Percentiles rank a stretch among this genome's conserved stretches.
Evolutionary conservation across 2,329 filamentous ascomycete species (phyloP).

Genomic region (Colletotrichum costaricense): DNA sequence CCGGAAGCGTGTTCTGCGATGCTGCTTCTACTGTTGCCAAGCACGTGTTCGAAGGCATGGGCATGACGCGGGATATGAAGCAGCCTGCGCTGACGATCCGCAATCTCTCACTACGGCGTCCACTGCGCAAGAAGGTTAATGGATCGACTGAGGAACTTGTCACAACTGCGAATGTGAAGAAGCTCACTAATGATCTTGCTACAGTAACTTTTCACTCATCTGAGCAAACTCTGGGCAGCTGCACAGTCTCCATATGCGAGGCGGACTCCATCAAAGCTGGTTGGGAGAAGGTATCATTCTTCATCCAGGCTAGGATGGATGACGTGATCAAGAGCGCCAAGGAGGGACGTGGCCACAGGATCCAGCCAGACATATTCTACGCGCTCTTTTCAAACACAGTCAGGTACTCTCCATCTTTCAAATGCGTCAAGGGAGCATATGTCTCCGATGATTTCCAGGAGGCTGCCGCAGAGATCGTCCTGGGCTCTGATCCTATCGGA

Average conservation of each 20-base stretch:
- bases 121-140: background rate
- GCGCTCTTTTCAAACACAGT: too few relatives aligned
- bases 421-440: too few relatives aligned
- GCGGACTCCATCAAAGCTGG: background rate
- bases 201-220: background rate
- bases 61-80: background rate
- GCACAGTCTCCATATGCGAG: background rate
- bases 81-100: background rate
- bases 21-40: background rate
- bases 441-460: background rate
- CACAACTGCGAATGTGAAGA: background rate
- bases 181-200: background rate
- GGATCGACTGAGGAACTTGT: background rate
- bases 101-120: background rate
- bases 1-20: conserved; percentile 5
- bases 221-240: background rate
- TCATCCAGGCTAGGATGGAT: background rate
- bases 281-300: background rate
- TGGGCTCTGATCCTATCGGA: background rate
- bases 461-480: background rate
- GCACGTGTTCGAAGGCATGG: background rate
- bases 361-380: too few relatives aligned
- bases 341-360: too few relatives aligned
- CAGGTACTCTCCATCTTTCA: too few relatives aligned
- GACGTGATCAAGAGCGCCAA: too few relatives aligned